Evolutionary conservation across 176 grass and related monocot species (phyloP).

Genomic region (Pontederia paniculata): DNA sequence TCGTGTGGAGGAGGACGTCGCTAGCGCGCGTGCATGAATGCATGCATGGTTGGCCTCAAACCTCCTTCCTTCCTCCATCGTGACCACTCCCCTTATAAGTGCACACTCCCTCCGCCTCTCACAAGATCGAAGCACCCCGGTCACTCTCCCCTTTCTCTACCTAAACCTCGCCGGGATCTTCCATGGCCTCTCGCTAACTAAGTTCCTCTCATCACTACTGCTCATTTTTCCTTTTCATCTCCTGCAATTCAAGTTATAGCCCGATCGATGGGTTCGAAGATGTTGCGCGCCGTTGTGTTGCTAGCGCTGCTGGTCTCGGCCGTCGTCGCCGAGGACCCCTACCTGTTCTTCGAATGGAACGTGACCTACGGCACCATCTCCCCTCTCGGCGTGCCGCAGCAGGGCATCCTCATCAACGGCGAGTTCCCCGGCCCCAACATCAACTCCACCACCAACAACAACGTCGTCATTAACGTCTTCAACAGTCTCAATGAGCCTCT

Average conservation of each 20-base stretch:
- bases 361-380: conserved; percentile 2
- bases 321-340: background rate
- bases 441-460: conserved; percentile 7
- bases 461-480: conserved; percentile 1
- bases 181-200: too few relatives aligned
- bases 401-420: background rate
- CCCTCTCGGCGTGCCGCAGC: conserved; percentile 1
- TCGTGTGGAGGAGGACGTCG: background rate
- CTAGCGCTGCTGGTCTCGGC: background rate
- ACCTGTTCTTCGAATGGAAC: conserved; percentile 4
- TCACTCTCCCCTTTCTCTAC: too few relatives aligned
- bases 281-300: background rate
- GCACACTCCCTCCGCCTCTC: too few relatives aligned
- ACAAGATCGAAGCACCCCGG: too few relatives aligned
- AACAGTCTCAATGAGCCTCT: conserved; percentile 3
- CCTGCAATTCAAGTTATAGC: too few relatives aligned
- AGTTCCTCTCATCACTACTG: too few relatives aligned
- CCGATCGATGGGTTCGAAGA: background rate
- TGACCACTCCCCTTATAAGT: too few relatives aligned
- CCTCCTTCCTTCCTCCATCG: too few relatives aligned
- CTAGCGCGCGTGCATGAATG: too few relatives aligned
- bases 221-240: too few relatives aligned
- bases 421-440: conserved; percentile 2
- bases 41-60: too few relatives aligned
- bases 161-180: too few relatives aligned